These are phyloP conservation scores for Stenocarpella maydis DNA, from an alignment of 2,329 filamentous ascomycete genomes.

Conservation along the genomic window DNA sequence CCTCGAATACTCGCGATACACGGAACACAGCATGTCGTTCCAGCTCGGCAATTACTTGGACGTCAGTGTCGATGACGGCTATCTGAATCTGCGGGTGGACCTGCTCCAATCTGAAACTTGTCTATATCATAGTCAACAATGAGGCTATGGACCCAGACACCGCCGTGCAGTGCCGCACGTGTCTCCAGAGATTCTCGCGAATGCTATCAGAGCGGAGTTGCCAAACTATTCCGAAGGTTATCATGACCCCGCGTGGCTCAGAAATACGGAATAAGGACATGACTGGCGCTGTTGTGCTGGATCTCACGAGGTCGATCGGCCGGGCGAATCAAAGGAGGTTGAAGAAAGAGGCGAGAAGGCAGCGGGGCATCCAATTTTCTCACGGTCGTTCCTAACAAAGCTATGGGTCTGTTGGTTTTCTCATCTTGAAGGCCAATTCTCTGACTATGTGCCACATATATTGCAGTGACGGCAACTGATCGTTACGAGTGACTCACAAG, in stretches of 20 bases:
- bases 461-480: neutral
- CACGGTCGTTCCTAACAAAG: neutral
- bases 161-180: neutral
- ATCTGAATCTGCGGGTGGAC: neutral
- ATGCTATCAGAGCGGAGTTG: neutral
- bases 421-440: too few species aligned
- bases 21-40: neutral
- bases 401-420: too few species aligned
- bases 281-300: neutral
- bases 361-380: neutral
- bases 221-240: neutral
- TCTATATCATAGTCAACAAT: neutral
- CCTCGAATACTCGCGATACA: neutral
- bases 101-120: neutral
- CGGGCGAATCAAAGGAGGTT: neutral
- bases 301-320: neutral
- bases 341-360: neutral
- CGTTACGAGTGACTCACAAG: neutral
- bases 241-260: neutral
- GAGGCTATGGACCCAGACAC: neutral
- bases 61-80: neutral
- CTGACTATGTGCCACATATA: too few species aligned
- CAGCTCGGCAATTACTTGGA: neutral
- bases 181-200: neutral
- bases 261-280: neutral